A percentile compares a stretch with the other conserved stretches of the same genome.
These are phyloP conservation scores for Penicillium digitatum DNA, from an alignment of 2,329 filamentous ascomycete genomes.

Conservation along the genomic window DNA sequence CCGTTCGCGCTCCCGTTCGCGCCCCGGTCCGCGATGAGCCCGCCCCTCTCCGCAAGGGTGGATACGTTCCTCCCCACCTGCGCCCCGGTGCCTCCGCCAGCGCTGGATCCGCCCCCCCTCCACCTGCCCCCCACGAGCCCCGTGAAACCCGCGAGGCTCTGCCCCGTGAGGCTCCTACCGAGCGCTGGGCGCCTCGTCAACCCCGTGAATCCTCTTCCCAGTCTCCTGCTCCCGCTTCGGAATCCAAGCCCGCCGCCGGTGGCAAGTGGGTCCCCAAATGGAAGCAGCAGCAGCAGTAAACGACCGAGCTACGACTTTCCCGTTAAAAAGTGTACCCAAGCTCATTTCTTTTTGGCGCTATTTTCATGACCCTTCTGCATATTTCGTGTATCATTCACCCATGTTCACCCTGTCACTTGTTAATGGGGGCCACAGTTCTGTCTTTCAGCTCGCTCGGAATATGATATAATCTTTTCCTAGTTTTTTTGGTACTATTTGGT, in stretches of 20 bases:
- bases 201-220: constrained; percentile 31
- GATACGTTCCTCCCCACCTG: constrained; percentile 42
- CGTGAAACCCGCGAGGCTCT: constrained; percentile 11
- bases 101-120: constrained; percentile 28
- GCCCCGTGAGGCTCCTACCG: constrained; percentile 30
- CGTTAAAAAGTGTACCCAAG: constrained; percentile 26
- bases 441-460: constrained; percentile 6
- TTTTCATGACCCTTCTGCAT: constrained; percentile 27
- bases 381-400: constrained; percentile 26
- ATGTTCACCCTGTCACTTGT: neutral
- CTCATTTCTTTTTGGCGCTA: constrained; percentile 24
- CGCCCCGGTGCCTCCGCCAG: constrained; percentile 30
- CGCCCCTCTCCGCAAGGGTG: constrained; percentile 29
- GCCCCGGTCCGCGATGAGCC: constrained; percentile 31
- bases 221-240: constrained; percentile 24
- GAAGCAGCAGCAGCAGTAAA: constrained; percentile 39
- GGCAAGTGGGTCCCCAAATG: constrained; percentile 38
- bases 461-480: constrained; percentile 6
- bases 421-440: constrained; percentile 11
- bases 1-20: neutral
- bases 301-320: constrained; percentile 19
- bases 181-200: constrained; percentile 33
- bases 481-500: neutral
- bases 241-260: constrained; percentile 25
- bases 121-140: constrained; percentile 30